These are phyloP conservation scores for Mycena epipterygia DNA, from an alignment of 768 basidiomycete species.

Conservation along the genomic window DNA sequence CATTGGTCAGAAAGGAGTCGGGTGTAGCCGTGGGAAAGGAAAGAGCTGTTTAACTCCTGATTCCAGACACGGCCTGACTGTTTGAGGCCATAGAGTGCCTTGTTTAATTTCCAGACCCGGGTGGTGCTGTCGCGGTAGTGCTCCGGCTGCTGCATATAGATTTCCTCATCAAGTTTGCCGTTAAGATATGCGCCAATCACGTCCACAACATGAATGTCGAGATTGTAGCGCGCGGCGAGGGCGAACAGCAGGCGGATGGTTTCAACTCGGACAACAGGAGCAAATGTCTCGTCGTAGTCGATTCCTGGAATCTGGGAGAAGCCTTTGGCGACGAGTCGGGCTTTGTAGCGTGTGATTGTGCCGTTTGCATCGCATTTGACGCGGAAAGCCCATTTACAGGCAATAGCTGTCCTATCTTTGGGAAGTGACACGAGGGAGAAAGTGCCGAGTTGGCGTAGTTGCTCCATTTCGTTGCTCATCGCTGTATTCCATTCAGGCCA, in stretches of 20 bases:
- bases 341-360: conserved; percentile 44
- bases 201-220: conserved; percentile 49
- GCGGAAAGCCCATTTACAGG: conserved; percentile 44
- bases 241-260: conserved; percentile 40
- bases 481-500: conserved; percentile 18
- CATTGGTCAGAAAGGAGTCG: conserved; percentile 33
- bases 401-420: conserved; percentile 25
- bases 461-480: conserved; percentile 12
- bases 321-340: conserved; percentile 34
- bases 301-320: conserved; percentile 49
- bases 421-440: conserved; percentile 37
- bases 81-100: no score
- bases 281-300: conserved; percentile 41
- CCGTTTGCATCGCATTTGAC: conserved; percentile 48
- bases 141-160: conserved; percentile 36
- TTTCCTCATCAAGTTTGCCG: conserved; percentile 32
- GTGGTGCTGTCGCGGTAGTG: conserved; percentile 31
- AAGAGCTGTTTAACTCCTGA: conserved; percentile 31
- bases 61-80: conserved; percentile 45
- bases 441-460: conserved; percentile 6
- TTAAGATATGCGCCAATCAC: conserved; percentile 36
- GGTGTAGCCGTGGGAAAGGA: conserved; percentile 18
- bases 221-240: conserved; percentile 43
- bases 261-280: conserved; percentile 31
- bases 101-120: conserved; percentile 30